phyloP scores from a whole-genome alignment of 768 basidiomycete species.

The Rubroboletus satanas region DNA sequence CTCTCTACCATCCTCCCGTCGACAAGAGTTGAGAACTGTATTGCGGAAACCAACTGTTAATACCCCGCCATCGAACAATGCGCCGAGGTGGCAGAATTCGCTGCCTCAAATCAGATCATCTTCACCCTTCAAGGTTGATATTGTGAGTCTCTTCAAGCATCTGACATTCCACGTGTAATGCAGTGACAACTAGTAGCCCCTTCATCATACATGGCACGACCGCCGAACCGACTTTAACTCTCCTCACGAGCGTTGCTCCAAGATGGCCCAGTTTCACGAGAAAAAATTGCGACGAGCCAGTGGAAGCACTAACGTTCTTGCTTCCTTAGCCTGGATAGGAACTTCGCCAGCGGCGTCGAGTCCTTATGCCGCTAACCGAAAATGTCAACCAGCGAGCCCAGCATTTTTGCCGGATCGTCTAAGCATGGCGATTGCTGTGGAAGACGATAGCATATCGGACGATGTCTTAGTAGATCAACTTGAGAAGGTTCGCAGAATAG shows the following conservation, averaged over 20 bases:
- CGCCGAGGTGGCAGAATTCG: slow-evolving; percentile 1
- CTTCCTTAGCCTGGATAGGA: slow-evolving; percentile 35
- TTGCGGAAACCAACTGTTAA: slow-evolving; percentile 5
- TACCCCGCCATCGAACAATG: not conserved
- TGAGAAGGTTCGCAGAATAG: slow-evolving; percentile 39
- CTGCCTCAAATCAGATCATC: slow-evolving; percentile 23
- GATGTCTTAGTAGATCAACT: slow-evolving; percentile 47
- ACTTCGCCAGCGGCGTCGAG: not conserved
- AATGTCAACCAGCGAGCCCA: not conserved
- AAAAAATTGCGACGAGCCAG: slow-evolving; percentile 6
- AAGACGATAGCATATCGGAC: slow-evolving; percentile 47
- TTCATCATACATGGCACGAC: slow-evolving; percentile 30
- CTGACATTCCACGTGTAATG: not conserved
- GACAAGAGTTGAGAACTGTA: not conserved
- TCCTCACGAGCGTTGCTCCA: not conserved
- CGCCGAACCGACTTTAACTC: slow-evolving; percentile 20
- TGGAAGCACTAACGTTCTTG: slow-evolving; percentile 25
- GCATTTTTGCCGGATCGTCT: slow-evolving; percentile 6
- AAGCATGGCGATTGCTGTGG: slow-evolving; percentile 45
- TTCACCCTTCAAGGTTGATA: slow-evolving; percentile 26
- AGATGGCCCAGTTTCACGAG: not conserved
- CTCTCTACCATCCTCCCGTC: not conserved
- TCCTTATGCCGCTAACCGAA: not conserved
- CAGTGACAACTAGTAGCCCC: slow-evolving; percentile 23
- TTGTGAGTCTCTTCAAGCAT: slow-evolving; percentile 16